Percentiles rank a stretch among this genome's conserved stretches.
These are phyloP conservation scores for Lactarius sp. DNA, from an alignment of 768 basidiomycete species.

Conservation along the genomic window DNA sequence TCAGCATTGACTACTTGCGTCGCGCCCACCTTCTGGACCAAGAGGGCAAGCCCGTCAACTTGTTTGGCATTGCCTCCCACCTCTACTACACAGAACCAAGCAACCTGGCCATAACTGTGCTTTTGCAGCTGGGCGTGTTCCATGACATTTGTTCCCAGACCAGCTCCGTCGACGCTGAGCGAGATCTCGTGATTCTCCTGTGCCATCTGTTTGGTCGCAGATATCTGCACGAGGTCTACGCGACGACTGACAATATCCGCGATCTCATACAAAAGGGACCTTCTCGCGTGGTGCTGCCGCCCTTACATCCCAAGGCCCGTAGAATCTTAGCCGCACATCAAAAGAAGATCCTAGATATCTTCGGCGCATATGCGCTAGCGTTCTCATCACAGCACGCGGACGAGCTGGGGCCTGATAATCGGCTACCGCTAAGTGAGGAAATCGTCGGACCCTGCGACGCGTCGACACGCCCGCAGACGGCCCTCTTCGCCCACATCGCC, in stretches of 20 bases:
- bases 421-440: slow-evolving; percentile 46
- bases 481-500: slow-evolving; percentile 38
- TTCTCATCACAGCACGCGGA: slow-evolving; percentile 40
- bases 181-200: slow-evolving; percentile 50
- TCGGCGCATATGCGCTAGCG: slow-evolving; percentile 48
- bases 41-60: slow-evolving; percentile 52
- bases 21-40: slow-evolving; percentile 49
- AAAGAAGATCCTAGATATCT: slow-evolving; percentile 47
- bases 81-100: slow-evolving; percentile 65
- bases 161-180: slow-evolving; percentile 39
- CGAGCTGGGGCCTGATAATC: slow-evolving; percentile 40
- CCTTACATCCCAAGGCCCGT: slow-evolving; percentile 40
- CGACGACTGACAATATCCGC: slow-evolving; percentile 35
- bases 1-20: slow-evolving; percentile 67
- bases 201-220: slow-evolving; percentile 64
- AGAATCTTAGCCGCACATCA: slow-evolving; percentile 44
- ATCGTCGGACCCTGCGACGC: slow-evolving; percentile 26
- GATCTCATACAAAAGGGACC: slow-evolving; percentile 42
- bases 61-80: slow-evolving; percentile 50
- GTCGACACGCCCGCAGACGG: not conserved
- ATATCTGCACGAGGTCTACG: slow-evolving; percentile 44
- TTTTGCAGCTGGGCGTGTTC: slow-evolving; percentile 53
- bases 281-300: slow-evolving; percentile 53
- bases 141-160: slow-evolving; percentile 50
- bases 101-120: slow-evolving; percentile 58